These are phyloP conservation scores for Thraustochytrium sp. DNA, from an alignment of 352 stramenopile genomes.

Conservation along the genomic window DNA sequence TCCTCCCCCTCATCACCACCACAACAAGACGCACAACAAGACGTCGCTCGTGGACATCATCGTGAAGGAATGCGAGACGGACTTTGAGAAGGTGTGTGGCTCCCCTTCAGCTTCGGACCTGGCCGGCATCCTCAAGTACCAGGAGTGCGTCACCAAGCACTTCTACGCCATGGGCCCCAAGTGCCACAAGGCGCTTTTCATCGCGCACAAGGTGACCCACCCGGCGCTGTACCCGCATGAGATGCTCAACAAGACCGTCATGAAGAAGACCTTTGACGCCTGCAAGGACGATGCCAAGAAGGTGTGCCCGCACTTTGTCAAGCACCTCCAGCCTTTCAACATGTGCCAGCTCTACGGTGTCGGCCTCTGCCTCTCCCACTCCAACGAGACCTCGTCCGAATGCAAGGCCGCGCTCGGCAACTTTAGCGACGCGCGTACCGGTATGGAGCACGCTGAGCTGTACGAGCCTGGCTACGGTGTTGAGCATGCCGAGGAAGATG, in stretches of 20 bases:
- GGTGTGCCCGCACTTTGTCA: not conserved
- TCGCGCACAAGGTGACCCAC: not conserved
- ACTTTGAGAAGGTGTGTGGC: not conserved
- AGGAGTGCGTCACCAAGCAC: constrained; percentile 13
- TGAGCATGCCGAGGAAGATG: no score
- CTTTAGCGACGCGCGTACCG: not conserved
- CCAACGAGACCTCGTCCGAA: not conserved
- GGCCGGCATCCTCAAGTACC: not conserved
- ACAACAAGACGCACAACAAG: constrained; percentile 4
- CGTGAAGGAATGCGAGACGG: not conserved
- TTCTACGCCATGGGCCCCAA: not conserved
- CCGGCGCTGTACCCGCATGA: not conserved
- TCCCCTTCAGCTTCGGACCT: not conserved
- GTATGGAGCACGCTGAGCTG: no score
- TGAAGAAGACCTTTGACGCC: not conserved
- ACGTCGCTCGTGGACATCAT: not conserved
- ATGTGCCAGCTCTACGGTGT: constrained; percentile 15
- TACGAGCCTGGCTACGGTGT: no score
- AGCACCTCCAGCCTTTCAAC: constrained; percentile 27
- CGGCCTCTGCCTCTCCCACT: not conserved
- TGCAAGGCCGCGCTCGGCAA: not conserved
- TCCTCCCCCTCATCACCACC: not conserved
- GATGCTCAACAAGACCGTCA: not conserved
- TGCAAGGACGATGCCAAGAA: constrained; percentile 7
- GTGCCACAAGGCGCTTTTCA: constrained; percentile 19